A percentile compares a stretch with the other conserved stretches of the same genome.
phyloP scores from a whole-genome alignment of 768 basidiomycete species.

The Trametes cingulata region DNA sequence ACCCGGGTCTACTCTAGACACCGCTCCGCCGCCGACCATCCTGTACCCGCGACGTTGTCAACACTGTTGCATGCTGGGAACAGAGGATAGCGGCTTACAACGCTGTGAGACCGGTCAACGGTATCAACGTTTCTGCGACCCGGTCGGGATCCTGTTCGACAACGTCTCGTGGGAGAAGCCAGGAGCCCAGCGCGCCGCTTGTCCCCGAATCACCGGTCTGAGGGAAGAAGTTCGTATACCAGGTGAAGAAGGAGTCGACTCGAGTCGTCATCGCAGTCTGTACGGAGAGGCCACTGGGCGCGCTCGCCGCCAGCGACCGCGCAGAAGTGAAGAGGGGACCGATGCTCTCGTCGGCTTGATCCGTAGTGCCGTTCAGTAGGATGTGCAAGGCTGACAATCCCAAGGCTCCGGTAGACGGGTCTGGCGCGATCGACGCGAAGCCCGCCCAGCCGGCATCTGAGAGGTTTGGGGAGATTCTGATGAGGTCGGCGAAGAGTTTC shows the following conservation, averaged over 20 bases:
- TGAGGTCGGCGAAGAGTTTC: slow-evolving; percentile 1
- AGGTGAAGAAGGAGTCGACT: slow-evolving; percentile 19
- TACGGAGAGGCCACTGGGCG: slow-evolving; percentile 23
- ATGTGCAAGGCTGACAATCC: slow-evolving; percentile 14
- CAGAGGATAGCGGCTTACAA: slow-evolving; percentile 13
- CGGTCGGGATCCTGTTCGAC: slow-evolving; percentile 21
- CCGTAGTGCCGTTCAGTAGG: slow-evolving; percentile 39
- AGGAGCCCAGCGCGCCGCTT: slow-evolving; percentile 20
- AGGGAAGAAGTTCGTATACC: slow-evolving; percentile 15
- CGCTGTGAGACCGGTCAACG: slow-evolving; percentile 1
- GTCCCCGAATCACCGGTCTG: slow-evolving; percentile 8
- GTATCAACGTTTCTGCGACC: slow-evolving; percentile 18
- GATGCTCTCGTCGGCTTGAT: slow-evolving; percentile 37
- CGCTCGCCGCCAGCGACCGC: slow-evolving; percentile 21
- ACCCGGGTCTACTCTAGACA: slow-evolving; percentile 37
- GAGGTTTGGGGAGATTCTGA: slow-evolving; percentile 7
- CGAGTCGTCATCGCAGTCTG: slow-evolving; percentile 18
- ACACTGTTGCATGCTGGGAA: not conserved
- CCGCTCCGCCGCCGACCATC: slow-evolving; percentile 46
- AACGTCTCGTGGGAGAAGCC: slow-evolving; percentile 25
- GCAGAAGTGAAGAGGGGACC: slow-evolving; percentile 36
- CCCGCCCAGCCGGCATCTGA: slow-evolving; percentile 16
- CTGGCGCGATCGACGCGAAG: not conserved
- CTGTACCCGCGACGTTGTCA: slow-evolving; percentile 26
- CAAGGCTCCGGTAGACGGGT: not conserved